These are phyloP conservation scores for Neofusicoccum cordaticola DNA, from an alignment of 2,329 filamentous ascomycete genomes.

Conservation along the genomic window DNA sequence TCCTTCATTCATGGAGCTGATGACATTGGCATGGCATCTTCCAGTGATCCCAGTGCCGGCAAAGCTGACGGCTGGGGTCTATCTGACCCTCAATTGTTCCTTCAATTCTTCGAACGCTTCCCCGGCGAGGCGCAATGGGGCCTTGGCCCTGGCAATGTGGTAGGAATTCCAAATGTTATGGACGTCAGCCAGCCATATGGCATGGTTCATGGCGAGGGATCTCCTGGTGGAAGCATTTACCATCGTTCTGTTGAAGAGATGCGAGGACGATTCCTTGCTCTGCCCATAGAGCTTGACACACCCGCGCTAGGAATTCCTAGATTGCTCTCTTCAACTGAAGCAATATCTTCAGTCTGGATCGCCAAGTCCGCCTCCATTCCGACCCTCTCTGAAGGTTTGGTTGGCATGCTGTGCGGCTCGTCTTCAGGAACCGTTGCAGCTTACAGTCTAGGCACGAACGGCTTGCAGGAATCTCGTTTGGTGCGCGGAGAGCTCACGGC, in stretches of 20 bases:
- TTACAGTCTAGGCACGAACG: slow-evolving; percentile 69
- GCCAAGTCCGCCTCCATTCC: slow-evolving; percentile 76
- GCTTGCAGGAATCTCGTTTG: slow-evolving; percentile 60
- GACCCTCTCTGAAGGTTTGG: slow-evolving; percentile 68
- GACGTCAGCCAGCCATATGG: slow-evolving; percentile 85
- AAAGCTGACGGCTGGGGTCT: slow-evolving; percentile 81
- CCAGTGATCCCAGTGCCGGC: slow-evolving; percentile 73
- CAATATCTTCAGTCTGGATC: slow-evolving; percentile 81
- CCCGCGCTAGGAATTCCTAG: slow-evolving; percentile 73
- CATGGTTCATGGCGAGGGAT: slow-evolving; percentile 80
- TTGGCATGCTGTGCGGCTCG: slow-evolving; percentile 81
- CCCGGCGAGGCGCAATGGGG: slow-evolving; percentile 74
- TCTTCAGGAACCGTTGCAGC: slow-evolving; percentile 78
- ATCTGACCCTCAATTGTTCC: slow-evolving; percentile 69
- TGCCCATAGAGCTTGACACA: slow-evolving; percentile 58
- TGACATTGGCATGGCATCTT: slow-evolving; percentile 73
- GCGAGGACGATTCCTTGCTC: slow-evolving; percentile 70
- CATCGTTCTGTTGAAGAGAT: slow-evolving; percentile 73
- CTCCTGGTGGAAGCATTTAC: slow-evolving; percentile 76
- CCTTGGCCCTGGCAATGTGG: slow-evolving; percentile 69
- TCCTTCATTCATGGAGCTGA: slow-evolving; percentile 80
- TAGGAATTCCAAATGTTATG: slow-evolving; percentile 81
- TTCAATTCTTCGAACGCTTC: slow-evolving; percentile 75
- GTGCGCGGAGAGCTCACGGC: slow-evolving; percentile 75
- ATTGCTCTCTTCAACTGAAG: slow-evolving; percentile 66